Base-by-base conservation (phyloP, 306 rosid species). In the Senna tora region DNA sequence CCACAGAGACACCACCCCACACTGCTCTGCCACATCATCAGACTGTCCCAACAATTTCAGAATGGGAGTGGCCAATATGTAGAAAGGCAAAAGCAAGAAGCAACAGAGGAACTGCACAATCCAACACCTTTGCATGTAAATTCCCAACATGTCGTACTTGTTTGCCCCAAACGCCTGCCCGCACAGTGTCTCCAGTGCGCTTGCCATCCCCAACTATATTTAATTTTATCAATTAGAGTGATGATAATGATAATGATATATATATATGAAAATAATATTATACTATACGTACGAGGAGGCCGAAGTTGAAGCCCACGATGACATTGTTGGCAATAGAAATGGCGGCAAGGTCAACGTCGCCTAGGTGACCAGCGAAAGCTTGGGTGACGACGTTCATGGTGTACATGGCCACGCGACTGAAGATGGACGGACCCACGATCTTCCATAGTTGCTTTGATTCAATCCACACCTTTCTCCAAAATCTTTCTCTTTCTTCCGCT, bases 151-250 rank as follows among this genome's bases (percentile, higher is more conserved):
- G 50, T 21, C 50, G 50, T 74, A 67, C 52, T 75, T 75, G 59
- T 78, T 71, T 14, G 86, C 83, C 13, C 83, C 86, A 39, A 57
- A 82, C 22, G 86, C 83, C 52, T 82, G 86, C 52, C 86, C 83
- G 15, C 86, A 78, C 19, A 78, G 68, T 13, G 83, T 82, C 66
- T 82, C 86, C 59, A 82, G 17, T 6, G 86, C 83, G 43, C 83
- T 82, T 36, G 81, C 83, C 86, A 82, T 82, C 41, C 86, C 86
- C 12, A 64, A 30, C 69, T 63, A n/a, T n/a, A n/a, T n/a, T n/a
- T n/a, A n/a, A n/a, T n/a, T n/a, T n/a, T n/a, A n/a, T n/a, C n/a
- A n/a, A n/a, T n/a, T n/a, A n/a, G n/a, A n/a, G n/a, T n/a, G n/a
- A n/a, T n/a, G n/a, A n/a, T n/a, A n/a, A n/a, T n/a, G n/a, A n/a